Evolutionary conservation across 2,329 filamentous ascomycete species (phyloP), one percentile per base, ranked within the genome.

Genomic region (Claviceps humidiphila): DNA sequence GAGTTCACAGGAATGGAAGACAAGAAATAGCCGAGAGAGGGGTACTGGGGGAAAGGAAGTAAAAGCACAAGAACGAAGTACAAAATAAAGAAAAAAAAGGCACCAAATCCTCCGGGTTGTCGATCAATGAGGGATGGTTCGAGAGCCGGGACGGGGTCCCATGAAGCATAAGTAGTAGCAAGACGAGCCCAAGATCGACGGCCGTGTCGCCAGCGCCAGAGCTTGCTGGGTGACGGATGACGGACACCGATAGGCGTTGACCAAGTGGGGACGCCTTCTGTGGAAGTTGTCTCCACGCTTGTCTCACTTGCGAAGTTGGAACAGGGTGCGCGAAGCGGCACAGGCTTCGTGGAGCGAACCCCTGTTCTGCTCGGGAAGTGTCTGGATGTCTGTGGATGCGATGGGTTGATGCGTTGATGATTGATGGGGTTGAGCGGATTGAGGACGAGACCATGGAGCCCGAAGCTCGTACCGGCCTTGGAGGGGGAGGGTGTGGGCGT

Each of bases 141-240:
- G 14, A 34, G 50, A 50, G 42, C 43, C 20, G 30, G 70, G 70
- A 71, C 63, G 70, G 72, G 73, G 71, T 65, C 59, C 49, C 61
- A 58, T 66, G 62, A 65, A 61, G 65, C 64, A 76, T 76, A 76
- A 74, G 74, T 76, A 74, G 74, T 76, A 74, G 58, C 57, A 62
- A 65, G 63, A 61, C 64, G 61, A 68, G 61, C 63, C 66, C 64
- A 60, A 64, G 67, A 67, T 71, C 66, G 70, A 69, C 64, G 61
- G 55, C 57, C 56, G 56, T 60, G 56, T 64, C 56, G 57, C 49
- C 50, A 51, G 53, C 56, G 57, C 49, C 50, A 51, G 53, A 51
- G 44, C 52, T 52, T 52, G 26, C 53, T 41, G 53, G 51, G 47
- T 51, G 53, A 50, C 51, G 49, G 51, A 52, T 51, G 46, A 54